Evolutionary conservation across 192 early-diverging fungal genomes (phyloP).

Genomic region (Glomus cerebriforme): DNA sequence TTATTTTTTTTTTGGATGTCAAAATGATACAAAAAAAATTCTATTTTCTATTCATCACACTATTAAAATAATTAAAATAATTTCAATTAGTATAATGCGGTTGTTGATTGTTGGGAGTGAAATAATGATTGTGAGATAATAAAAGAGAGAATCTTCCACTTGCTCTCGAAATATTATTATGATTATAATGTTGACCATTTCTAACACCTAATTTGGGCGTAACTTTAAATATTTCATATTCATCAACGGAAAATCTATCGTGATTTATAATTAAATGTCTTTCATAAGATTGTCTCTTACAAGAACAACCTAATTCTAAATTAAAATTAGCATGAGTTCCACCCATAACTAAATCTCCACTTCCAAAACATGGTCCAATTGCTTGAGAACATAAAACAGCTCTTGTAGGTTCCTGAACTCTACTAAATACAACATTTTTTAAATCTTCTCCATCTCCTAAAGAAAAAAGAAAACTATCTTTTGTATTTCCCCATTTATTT

Average conservation of each 20-base stretch:
- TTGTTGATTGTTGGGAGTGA: not conserved
- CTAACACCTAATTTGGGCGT: not conserved
- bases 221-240: slow-evolving; percentile 29
- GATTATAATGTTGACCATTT: not conserved
- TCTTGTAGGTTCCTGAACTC: slow-evolving; percentile 11
- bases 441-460: slow-evolving; percentile 22
- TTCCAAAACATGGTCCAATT: slow-evolving; percentile 25
- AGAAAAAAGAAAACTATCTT: slow-evolving; percentile 26
- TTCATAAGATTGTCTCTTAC: slow-evolving; percentile 23
- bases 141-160: slow-evolving; percentile 16
- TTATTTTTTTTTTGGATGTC: no score
- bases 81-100: not conserved
- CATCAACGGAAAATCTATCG: slow-evolving; percentile 22
- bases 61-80: no score
- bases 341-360: slow-evolving; percentile 31
- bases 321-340: slow-evolving; percentile 12
- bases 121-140: slow-evolving; percentile 3
- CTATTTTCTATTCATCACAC: no score
- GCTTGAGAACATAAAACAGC: slow-evolving; percentile 22
- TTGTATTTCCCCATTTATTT: slow-evolving; percentile 21
- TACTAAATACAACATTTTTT: not conserved
- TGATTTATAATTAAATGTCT: not conserved
- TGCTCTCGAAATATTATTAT: not conserved
- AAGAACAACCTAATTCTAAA: slow-evolving; percentile 23
- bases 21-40: no score